Evolutionary conservation across 371 early-diverging fungal genomes (phyloP).

Genomic region (Capillidium rhysosporum): DNA sequence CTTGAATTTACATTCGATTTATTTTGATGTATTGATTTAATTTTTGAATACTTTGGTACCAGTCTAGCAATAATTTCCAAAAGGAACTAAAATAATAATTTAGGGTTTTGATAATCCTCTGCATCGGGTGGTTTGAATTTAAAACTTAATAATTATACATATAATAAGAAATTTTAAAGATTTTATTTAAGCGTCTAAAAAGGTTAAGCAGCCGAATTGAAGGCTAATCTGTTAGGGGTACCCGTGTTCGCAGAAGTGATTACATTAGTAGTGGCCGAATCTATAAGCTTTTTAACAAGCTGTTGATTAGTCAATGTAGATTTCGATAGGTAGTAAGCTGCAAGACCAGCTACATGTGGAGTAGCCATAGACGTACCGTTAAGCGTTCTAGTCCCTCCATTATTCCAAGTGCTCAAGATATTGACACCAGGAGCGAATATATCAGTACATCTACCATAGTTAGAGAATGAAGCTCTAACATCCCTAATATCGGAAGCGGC

Average conservation of each 20-base stretch:
- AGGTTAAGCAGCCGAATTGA: not conserved
- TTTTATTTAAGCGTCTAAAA: too few species aligned
- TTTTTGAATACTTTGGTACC: too few species aligned
- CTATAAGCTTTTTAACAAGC: not conserved
- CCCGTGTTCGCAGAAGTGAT: not conserved
- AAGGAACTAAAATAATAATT: too few species aligned
- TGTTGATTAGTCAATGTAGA: not conserved
- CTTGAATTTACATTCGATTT: too few species aligned
- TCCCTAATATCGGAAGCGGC: slow-evolving; percentile 39
- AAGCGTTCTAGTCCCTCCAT: slow-evolving; percentile 3
- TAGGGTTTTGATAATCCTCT: too few species aligned
- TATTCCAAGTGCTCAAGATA: slow-evolving; percentile 25
- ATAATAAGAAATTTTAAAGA: too few species aligned
- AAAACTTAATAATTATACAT: too few species aligned
- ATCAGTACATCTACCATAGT: slow-evolving; percentile 51
- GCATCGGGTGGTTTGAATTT: too few species aligned
- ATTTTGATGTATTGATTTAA: too few species aligned
- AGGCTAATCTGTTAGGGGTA: not conserved
- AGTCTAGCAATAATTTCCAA: too few species aligned
- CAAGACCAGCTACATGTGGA: slow-evolving; percentile 58
- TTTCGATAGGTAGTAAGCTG: slow-evolving; percentile 7
- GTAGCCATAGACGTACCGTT: slow-evolving; percentile 72
- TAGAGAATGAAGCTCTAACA: slow-evolving; percentile 41
- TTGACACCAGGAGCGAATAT: slow-evolving; percentile 33
- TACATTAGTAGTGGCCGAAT: not conserved